These are phyloP conservation scores for Brachypodium distachyon DNA, from an alignment of 202 grass and related monocot species.

Conservation along the genomic window DNA sequence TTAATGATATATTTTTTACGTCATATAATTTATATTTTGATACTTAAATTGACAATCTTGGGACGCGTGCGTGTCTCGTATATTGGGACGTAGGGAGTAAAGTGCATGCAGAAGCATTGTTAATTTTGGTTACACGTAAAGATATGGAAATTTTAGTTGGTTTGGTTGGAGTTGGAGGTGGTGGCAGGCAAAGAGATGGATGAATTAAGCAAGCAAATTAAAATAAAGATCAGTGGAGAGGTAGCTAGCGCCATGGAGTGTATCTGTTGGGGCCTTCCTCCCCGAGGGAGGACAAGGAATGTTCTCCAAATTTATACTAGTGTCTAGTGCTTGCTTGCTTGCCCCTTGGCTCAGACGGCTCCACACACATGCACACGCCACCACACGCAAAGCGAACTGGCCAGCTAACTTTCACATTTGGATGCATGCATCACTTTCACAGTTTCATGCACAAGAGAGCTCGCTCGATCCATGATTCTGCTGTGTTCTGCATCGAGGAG, in stretches of 20 bases:
- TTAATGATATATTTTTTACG: too few species aligned
- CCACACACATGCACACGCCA: not conserved
- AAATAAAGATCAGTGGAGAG: not conserved
- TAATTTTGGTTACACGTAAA: constrained; percentile 6
- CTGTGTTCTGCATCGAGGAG: too few species aligned
- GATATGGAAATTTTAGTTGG: not conserved
- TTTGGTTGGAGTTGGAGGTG: not conserved
- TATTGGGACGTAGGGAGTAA: too few species aligned
- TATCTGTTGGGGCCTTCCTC: constrained; percentile 24
- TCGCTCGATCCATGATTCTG: too few species aligned
- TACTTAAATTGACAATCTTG: too few species aligned
- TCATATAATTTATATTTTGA: too few species aligned
- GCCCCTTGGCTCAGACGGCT: constrained; percentile 15
- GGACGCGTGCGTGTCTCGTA: too few species aligned
- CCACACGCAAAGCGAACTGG: constrained; percentile 27
- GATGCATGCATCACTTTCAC: not conserved
- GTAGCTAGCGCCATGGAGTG: constrained; percentile 23
- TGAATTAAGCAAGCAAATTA: not conserved
- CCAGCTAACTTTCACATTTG: not conserved
- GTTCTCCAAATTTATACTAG: constrained; percentile 44
- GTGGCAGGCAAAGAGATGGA: constrained; percentile 5
- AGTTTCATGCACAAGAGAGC: too few species aligned
- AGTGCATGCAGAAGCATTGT: not conserved
- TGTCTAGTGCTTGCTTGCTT: too few species aligned
- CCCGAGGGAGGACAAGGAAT: constrained; percentile 32